A percentile compares a stretch with the other conserved stretches of the same genome.
These are phyloP conservation scores for Ogataea ramenticola DNA, from an alignment of 805 yeast genomes.

Conservation along the genomic window DNA sequence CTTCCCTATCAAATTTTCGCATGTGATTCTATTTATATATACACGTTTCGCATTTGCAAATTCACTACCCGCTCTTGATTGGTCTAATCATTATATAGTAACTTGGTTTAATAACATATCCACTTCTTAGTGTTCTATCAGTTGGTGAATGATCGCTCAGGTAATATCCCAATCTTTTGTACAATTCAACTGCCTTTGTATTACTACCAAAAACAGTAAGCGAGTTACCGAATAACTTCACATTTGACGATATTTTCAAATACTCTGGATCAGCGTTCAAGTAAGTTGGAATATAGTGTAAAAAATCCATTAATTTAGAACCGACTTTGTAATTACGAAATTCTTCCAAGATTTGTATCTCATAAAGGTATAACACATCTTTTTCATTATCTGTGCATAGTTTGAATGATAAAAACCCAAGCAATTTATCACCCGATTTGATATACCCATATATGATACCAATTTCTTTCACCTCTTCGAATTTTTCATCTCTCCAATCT, in stretches of 20 bases:
- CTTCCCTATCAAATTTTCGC: no score
- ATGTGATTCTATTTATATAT: neutral
- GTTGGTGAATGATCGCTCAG: conserved; percentile 35
- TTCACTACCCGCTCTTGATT: neutral
- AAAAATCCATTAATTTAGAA: conserved; percentile 23
- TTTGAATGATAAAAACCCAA: conserved; percentile 41
- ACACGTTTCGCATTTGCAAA: neutral
- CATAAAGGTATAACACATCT: conserved; percentile 45
- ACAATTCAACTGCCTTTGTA: conserved; percentile 35
- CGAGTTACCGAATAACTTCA: conserved; percentile 23
- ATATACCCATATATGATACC: conserved; percentile 40
- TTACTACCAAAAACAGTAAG: conserved; percentile 49
- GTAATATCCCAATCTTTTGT: conserved; percentile 31
- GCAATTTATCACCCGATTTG: conserved; percentile 9
- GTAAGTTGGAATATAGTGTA: conserved; percentile 26
- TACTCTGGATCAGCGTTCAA: conserved; percentile 7
- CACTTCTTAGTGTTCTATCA: conserved; percentile 33
- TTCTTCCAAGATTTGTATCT: conserved; percentile 38
- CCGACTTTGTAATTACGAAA: conserved; percentile 35
- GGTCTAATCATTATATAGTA: conserved; percentile 29
- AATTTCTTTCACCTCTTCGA: conserved; percentile 37
- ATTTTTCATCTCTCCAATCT: conserved; percentile 36
- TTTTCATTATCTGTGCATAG: conserved; percentile 32
- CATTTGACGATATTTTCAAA: neutral
- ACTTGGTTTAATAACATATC: conserved; percentile 34